Conservation (phyloP, 768 basidiomycete genomes). For the Lactarius quietus region DNA sequence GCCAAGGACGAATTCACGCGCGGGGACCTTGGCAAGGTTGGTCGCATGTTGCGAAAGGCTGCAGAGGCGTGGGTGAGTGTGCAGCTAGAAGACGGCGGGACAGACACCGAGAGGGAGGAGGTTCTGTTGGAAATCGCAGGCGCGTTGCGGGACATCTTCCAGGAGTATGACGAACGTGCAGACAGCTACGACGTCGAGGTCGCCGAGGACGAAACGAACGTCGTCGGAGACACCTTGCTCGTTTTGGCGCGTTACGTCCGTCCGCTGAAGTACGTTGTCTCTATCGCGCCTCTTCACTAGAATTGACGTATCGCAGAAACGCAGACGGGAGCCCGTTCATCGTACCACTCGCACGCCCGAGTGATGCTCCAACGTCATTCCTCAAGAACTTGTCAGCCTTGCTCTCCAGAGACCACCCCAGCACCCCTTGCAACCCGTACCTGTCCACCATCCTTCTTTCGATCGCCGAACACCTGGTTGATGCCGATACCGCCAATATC, state of each 20-base stretch:
- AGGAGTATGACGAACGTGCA: slow-evolving; percentile 57
- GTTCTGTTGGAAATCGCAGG: slow-evolving; percentile 68
- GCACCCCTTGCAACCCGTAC: slow-evolving; percentile 53
- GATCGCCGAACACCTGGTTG: slow-evolving; percentile 66
- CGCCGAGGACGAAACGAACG: slow-evolving; percentile 58
- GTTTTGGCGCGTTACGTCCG: slow-evolving; percentile 57
- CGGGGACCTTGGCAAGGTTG: slow-evolving; percentile 63
- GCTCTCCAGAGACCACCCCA: slow-evolving; percentile 55
- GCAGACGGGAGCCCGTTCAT: slow-evolving; percentile 43
- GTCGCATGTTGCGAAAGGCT: slow-evolving; percentile 50
- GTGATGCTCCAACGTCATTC: slow-evolving; percentile 55
- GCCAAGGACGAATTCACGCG: slow-evolving; percentile 60
- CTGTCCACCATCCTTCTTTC: slow-evolving; percentile 61
- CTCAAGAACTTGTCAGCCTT: slow-evolving; percentile 59
- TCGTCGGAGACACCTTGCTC: slow-evolving; percentile 58
- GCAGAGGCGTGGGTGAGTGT: slow-evolving; percentile 56
- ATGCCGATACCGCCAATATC: slow-evolving; percentile 60
- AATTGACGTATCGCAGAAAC: slow-evolving; percentile 36
- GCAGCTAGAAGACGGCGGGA: slow-evolving; percentile 27
- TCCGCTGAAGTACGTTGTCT: slow-evolving; percentile 50
- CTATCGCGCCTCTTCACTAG: neutral
- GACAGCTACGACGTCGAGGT: slow-evolving; percentile 57
- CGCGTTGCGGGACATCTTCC: slow-evolving; percentile 66
- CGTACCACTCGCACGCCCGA: slow-evolving; percentile 53
- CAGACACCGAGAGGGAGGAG: slow-evolving; percentile 32